Evolutionary conservation across 441 rosid genomes (phyloP), one percentile per base, ranked within the genome.

Genomic region (Arabidopsis hybrid): DNA sequence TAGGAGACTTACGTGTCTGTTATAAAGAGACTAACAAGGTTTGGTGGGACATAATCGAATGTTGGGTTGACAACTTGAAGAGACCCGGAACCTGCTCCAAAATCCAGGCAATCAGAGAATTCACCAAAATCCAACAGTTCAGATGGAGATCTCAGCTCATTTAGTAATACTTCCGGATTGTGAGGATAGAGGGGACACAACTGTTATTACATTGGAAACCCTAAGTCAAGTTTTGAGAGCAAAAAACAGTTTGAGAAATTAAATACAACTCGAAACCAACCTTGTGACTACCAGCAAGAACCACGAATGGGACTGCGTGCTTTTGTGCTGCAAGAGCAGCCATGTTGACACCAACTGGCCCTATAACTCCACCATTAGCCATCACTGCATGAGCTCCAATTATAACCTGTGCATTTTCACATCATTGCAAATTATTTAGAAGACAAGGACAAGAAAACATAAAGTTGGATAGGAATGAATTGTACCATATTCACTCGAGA

Each of bases 351-450:
- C 98, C 99, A 74, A 96, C 97, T 71, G 98, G 98, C 62, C 93
- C 97, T 73, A 96, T 89, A 62, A 93, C 97, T 67, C 97, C 97
- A 68, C 98, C 99, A 83, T 96, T 91, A 58, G 99, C 97, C 98
- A 96, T 90, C 60, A 96, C 97, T 72, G 96, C 96, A 78, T 93
- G 98, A 77, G 98, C 97, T 80, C 98, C 99, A 65, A 96, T 96
- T 62, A 93, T 96, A 78, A 96, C 99, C 98, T 93, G 79, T 64
- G 78, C 60, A 60, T 16, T 64, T 46, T 55, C 46, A 49, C 60
- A 78, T 58, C 73, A 74, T 79, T 13, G 14, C 16, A 17, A 21
- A 21, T 21, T 21, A 74, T 12, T 10, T 50, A 55, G 18, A 57
- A 58, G 45, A 18, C 34, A 76, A 17, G 45, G 71, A 34, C 32